Percentiles rank a stretch among this genome's conserved stretches.
These are phyloP conservation scores for Mucor velutinosus DNA, from an alignment of 371 early-diverging fungal species.

Conservation along the genomic window DNA sequence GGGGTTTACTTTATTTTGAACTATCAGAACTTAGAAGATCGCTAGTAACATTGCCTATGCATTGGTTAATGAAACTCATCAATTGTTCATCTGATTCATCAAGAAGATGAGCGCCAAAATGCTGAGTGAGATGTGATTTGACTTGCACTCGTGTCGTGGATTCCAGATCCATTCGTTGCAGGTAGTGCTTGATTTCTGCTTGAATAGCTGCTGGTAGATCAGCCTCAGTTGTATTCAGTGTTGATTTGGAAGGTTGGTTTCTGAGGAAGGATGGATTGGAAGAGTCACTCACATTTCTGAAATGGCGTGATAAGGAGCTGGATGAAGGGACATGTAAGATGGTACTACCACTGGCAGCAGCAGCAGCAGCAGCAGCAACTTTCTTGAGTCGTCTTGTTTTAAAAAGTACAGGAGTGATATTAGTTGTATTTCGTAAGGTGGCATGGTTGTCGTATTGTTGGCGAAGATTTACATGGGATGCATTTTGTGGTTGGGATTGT, in stretches of 20 bases:
- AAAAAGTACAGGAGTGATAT: neutral
- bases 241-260: slow-evolving; percentile 1
- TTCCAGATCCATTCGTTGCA: slow-evolving; percentile 34
- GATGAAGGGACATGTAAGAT: slow-evolving; percentile 1
- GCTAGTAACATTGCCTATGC: slow-evolving; percentile 4
- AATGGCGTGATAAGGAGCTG: slow-evolving; percentile 15
- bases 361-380: neutral
- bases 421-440: neutral
- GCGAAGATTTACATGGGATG: slow-evolving; percentile 8
- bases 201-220: slow-evolving; percentile 7
- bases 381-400: neutral
- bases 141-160: slow-evolving; percentile 41
- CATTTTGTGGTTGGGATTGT: neutral
- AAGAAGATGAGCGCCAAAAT: slow-evolving; percentile 30
- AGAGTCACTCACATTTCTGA: slow-evolving; percentile 1
- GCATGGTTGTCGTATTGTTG: slow-evolving; percentile 3
- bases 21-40: neutral
- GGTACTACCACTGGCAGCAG: neutral
- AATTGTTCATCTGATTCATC: slow-evolving; percentile 18
- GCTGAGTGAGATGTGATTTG: slow-evolving; percentile 29
- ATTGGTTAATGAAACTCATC: slow-evolving; percentile 4
- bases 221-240: slow-evolving; percentile 6
- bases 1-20: neutral
- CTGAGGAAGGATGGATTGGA: neutral
- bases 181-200: slow-evolving; percentile 27